These are phyloP conservation scores for Chytridium lagenaria DNA, from an alignment of 371 early-diverging fungal genomes.

Conservation along the genomic window DNA sequence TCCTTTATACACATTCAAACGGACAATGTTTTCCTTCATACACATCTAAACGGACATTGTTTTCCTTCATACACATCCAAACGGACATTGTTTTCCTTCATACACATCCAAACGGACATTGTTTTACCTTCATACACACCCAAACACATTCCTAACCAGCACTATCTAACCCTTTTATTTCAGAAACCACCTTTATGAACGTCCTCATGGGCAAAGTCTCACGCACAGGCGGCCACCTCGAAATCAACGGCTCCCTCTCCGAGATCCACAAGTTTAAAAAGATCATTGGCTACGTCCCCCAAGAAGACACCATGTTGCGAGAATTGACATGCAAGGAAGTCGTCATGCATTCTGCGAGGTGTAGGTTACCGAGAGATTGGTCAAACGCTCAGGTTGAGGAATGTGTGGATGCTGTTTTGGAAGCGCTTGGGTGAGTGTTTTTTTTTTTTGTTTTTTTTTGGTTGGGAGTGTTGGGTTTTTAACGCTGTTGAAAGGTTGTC, in stretches of 20 bases:
- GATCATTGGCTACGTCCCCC: slow-evolving; percentile 65
- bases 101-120: too few species aligned
- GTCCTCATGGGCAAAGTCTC: slow-evolving; percentile 58
- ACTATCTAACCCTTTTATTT: slow-evolving; percentile 47
- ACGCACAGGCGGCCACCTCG: slow-evolving; percentile 60
- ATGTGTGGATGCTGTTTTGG: slow-evolving; percentile 39
- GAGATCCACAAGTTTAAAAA: slow-evolving; percentile 68
- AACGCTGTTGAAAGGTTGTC: slow-evolving; percentile 40
- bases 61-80: not conserved
- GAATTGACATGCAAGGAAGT: slow-evolving; percentile 86
- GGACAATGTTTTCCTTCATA: not conserved
- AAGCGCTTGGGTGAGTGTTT: slow-evolving; percentile 8
- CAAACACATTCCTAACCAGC: slow-evolving; percentile 3
- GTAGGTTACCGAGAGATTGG: slow-evolving; percentile 72
- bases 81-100: not conserved
- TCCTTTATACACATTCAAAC: too few species aligned
- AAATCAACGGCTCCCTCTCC: slow-evolving; percentile 66
- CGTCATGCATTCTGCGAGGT: slow-evolving; percentile 80
- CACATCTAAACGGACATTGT: not conserved
- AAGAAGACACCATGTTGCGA: slow-evolving; percentile 80
- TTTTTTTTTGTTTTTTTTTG: slow-evolving; percentile 1
- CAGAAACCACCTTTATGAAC: slow-evolving; percentile 39
- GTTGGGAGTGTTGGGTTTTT: not conserved
- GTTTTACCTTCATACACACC: not conserved
- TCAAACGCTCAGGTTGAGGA: slow-evolving; percentile 55